Base-by-base conservation (phyloP, 2,329 filamentous ascomycete genomes). In the Aspergillus nomiae region DNA sequence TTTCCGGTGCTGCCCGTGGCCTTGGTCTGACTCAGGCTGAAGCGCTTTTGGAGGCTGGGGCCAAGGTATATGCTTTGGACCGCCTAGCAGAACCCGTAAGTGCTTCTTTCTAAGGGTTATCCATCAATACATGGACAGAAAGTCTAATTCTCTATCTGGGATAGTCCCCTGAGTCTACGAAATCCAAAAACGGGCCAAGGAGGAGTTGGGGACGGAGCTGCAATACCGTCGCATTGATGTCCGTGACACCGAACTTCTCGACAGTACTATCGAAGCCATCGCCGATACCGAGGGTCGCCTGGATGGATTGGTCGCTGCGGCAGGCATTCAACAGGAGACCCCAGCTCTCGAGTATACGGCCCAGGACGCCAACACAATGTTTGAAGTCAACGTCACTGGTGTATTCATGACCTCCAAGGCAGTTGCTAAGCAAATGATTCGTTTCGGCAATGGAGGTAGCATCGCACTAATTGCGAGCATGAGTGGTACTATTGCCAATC, bases 171-270 rank as follows among this genome's bases (percentile, higher is more conserved):
- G 85, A 88, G 62, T 95, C 76, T 84, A 84, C 62, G 79, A 80
- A 45, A 84, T 94, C 60, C 88, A 90, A 58, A 81, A 85, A 66
- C 85, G 87, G 58, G 90, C 90, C 45, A 80, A 80, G 38, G 80
- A 85, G 53, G 86, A 90, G 72, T 83, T 92, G n/a, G 86, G 84
- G 68, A 89, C 88, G 1, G 85, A 84, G 55, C 78, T 95, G 50
- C 84, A 88, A 59, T 96, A 96, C 81, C 88, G 90, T 72, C 87
- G 89, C 67, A 87, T 94, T 63, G 93, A 97, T 73, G 92, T 96
- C 21, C 87, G 91, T 34, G 88, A 95, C 73, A 88, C 89, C 26
- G 81, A 83, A 5, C 78, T 83, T 45, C 83, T 97, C 53, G 89
- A 94, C 74, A 82, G 81, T 48, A 84, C 91, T 58, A 83, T 96